Percentiles rank a stretch among this genome's conserved stretches.
Evolutionary conservation across 306 rosid genomes (phyloP).

Genomic region (Fragaria vesca): DNA sequence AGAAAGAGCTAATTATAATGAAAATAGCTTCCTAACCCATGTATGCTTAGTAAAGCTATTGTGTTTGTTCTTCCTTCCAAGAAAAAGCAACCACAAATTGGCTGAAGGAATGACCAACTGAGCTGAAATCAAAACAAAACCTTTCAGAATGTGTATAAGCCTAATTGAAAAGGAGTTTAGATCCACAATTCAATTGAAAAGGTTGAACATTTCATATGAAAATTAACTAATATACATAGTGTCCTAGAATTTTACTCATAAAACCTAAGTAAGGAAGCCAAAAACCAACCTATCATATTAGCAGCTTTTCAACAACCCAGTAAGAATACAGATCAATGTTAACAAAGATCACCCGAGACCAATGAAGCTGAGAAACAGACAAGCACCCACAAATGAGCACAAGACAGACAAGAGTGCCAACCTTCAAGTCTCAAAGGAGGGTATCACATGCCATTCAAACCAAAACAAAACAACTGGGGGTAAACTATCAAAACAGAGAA

Average conservation of each 20-base stretch:
- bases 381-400: background rate
- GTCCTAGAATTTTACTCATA: background rate
- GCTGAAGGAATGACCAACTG: slow-evolving; percentile 8
- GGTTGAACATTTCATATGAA: background rate
- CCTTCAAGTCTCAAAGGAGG: background rate
- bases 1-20: background rate
- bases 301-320: background rate
- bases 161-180: background rate
- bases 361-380: background rate
- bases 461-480: background rate
- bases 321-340: background rate
- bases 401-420: background rate
- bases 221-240: background rate
- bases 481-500: background rate
- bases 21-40: background rate
- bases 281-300: background rate
- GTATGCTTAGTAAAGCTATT: background rate
- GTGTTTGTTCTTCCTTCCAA: background rate
- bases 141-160: background rate
- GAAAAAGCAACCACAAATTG: slow-evolving; percentile 2
- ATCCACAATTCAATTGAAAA: background rate
- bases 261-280: background rate
- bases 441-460: background rate
- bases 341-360: background rate
- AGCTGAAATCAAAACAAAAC: background rate